Base-by-base conservation (phyloP, 768 basidiomycete genomes). In the Amanita brunnescens region DNA sequence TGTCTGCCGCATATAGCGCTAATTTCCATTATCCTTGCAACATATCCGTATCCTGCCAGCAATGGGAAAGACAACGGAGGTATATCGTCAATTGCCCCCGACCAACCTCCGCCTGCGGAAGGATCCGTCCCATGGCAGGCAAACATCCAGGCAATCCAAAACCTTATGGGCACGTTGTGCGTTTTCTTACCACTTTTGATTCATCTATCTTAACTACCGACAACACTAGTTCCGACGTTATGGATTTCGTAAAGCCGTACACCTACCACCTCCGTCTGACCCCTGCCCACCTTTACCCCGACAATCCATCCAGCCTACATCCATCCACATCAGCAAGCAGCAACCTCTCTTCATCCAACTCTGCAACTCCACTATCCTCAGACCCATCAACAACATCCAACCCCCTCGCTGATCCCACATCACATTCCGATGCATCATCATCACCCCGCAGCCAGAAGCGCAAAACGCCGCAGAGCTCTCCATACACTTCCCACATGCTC, bases 91-190 rank as follows among this genome's bases (percentile, higher is more conserved):
- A 61, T 67, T 0, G 64, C 71, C 1, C 62, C 71, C 1, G 62
- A 64, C 0, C 68, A 67, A 7, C 61, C 69, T 13, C 66, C 69
- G 16, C 60, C 72, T 1, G 60, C 75, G 2, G 87, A 91, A 58
- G 85, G 82, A 3, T 78, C 80, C 9, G 75, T 82, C 0, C 85
- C 88, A 52, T 93, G 89, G 83, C 84, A 86, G 54, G 85, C 87
- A 13, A 95, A 93, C 55, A 69, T 94, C 2, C 91, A 93, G 66
- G 91, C 76, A 1, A 87, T 94, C 24, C 92, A 94, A 62, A 94
- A 94, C 57, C 76, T 94, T 26, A 93, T 94, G 91, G 91, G 90
- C 5, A 68, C 77, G 6, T 68, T 83, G 87, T 91, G 66, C 56
- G 87, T 68, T 42, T 49, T 32, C 7, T 58, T 18, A n/a, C 30